Evolutionary conservation across 257 asterid genomes (phyloP).

Genomic region (Solanum pinnatisectum): DNA sequence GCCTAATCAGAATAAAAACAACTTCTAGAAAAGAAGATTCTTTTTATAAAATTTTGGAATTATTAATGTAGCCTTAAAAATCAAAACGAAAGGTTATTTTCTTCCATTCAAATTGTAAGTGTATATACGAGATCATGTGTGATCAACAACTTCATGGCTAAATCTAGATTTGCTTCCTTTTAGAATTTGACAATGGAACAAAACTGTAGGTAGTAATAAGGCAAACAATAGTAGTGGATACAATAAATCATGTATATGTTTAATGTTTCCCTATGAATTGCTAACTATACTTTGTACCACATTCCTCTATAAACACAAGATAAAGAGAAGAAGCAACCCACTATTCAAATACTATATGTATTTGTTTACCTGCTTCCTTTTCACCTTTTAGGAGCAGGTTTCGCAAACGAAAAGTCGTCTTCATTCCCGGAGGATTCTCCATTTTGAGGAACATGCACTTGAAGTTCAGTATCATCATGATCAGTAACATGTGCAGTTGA

Average conservation of each 20-base stretch:
- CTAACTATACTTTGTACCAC: neutral
- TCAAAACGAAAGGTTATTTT: neutral
- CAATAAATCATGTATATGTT: neutral
- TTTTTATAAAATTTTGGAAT: no score
- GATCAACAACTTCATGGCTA: neutral
- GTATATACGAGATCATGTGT: neutral
- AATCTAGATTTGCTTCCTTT: neutral
- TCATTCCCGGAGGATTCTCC: constrained; percentile 25
- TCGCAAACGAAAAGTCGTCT: constrained; percentile 64
- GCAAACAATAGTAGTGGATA: neutral
- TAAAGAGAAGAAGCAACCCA: neutral
- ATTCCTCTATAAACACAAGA: neutral
- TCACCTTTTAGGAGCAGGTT: constrained; percentile 24
- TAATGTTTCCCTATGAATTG: neutral
- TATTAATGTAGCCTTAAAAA: neutral
- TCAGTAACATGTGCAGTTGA: constrained; percentile 23
- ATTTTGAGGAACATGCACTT: neutral
- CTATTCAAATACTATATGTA: neutral
- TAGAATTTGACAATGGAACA: neutral
- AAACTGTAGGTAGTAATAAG: neutral
- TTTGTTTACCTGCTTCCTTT: neutral
- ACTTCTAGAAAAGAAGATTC: neutral
- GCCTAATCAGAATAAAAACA: neutral
- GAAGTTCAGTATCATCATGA: constrained; percentile 17
- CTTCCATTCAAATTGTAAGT: neutral